Evolutionary conservation across 2,329 filamentous ascomycete species (phyloP).

Genomic region (Fusarium sp.): DNA sequence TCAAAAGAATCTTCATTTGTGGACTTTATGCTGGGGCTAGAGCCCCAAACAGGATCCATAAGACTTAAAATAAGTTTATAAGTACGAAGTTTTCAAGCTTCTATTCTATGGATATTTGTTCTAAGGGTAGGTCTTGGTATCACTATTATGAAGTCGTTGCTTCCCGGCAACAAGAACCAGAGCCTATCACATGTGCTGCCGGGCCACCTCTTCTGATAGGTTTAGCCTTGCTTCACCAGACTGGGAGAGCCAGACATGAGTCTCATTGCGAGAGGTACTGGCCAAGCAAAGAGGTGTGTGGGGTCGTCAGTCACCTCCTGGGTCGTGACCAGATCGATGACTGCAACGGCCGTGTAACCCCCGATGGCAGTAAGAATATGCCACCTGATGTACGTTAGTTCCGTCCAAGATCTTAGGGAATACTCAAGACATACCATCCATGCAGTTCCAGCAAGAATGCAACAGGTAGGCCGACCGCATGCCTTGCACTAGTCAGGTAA

Average conservation of each 20-base stretch:
- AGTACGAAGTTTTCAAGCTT: background rate
- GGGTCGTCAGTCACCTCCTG: conserved; percentile 53
- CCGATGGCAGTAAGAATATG: conserved; percentile 60
- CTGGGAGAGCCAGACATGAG: conserved; percentile 11
- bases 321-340: conserved; percentile 57
- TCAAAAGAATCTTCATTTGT: background rate
- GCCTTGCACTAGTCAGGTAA: conserved; percentile 48
- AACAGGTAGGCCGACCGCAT: conserved; percentile 54
- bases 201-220: fast-evolving
- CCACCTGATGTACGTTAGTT: conserved; percentile 53
- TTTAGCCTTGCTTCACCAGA: background rate
- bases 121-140: background rate
- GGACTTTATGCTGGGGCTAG: background rate
- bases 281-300: conserved; percentile 54
- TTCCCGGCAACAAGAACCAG: fast-evolving
- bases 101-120: background rate
- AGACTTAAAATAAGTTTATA: background rate
- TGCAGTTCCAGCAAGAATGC: conserved; percentile 60
- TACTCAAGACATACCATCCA: conserved; percentile 55
- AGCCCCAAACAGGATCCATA: background rate
- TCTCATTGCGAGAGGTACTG: conserved; percentile 47
- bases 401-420: background rate
- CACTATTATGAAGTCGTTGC: background rate
- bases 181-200: fast-evolving
- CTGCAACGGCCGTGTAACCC: conserved; percentile 57